phyloP scores from a whole-genome alignment of 495 filamentous ascomycete genomes.

The Hyaloscypha hepaticicola region DNA sequence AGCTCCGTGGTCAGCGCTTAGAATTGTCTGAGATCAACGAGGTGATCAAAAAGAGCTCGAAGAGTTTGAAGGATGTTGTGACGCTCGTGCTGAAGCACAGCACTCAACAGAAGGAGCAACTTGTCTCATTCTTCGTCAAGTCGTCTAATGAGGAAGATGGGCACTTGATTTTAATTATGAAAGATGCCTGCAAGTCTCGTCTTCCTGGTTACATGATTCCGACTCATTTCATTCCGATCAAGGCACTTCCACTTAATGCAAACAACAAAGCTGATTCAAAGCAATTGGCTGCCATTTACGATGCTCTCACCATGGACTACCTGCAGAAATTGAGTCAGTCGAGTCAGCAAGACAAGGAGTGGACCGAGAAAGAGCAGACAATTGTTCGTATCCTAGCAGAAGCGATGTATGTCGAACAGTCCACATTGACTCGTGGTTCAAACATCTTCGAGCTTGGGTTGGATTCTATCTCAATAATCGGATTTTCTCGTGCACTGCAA shows the following conservation, averaged over 20 bases:
- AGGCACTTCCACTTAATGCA: slow-evolving; percentile 61
- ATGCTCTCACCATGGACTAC: slow-evolving; percentile 49
- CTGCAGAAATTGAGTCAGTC: slow-evolving; percentile 53
- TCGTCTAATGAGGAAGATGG: neutral
- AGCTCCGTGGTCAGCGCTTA: slow-evolving; percentile 73
- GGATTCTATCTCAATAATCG: slow-evolving; percentile 77
- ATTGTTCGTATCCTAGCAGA: slow-evolving; percentile 53
- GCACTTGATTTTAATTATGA: slow-evolving; percentile 33
- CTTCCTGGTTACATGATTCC: slow-evolving; percentile 78
- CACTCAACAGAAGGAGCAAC: slow-evolving; percentile 62
- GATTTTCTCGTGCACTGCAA: slow-evolving; percentile 54
- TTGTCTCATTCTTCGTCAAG: slow-evolving; percentile 67
- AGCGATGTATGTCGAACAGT: slow-evolving; percentile 43
- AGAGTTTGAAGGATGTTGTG: slow-evolving; percentile 53
- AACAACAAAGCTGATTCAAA: slow-evolving; percentile 79
- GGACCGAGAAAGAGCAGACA: slow-evolving; percentile 39
- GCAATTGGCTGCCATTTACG: slow-evolving; percentile 56
- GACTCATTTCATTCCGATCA: slow-evolving; percentile 65
- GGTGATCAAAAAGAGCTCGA: slow-evolving; percentile 51
- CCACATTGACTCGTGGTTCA: slow-evolving; percentile 49
- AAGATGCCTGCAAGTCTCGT: slow-evolving; percentile 53
- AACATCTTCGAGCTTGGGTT: slow-evolving; percentile 81
- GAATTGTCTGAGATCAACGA: slow-evolving; percentile 78
- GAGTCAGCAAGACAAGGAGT: slow-evolving; percentile 31
- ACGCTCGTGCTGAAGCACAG: slow-evolving; percentile 64